Base-by-base conservation (phyloP, 305 asterid genomes). In the Ruellia speciosa region DNA sequence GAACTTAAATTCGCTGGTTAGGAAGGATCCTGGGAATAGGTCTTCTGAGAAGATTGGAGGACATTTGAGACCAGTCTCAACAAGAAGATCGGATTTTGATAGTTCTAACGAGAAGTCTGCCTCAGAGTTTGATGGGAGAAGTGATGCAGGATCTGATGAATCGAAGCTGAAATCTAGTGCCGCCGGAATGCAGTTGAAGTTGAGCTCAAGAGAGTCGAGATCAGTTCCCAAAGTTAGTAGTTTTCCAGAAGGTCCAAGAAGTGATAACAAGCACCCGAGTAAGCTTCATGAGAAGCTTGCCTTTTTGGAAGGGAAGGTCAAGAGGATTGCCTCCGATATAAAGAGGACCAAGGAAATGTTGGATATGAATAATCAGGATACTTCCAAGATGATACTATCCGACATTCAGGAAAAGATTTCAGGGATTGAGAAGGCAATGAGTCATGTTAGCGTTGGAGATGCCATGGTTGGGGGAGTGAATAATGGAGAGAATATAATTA, bases 241-340 rank as follows among this genome's bases (percentile, higher is more conserved):
- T 47, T 5, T 47, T 47, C 52, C 64, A 47, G 52, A 47, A 47
- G 52, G 18, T 47, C 10, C 14, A 7, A 69, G 58, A 64, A 62
- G 64, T 63, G 62, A 47, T 18, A 76, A 66, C 54, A 82, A 83
- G 75, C 9, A 37, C 66, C 87, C 87, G 0, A 88, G 94, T 70
- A 84, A 82, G 77, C 84, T 92, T 51, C 95, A 86, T 1, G 98
- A 88, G 52, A 92, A 92, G 68, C 94, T 92, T 68, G 96, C 96
- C 0, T 86, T 80, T 67, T 66, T 92, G 75, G 98, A 92, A 77
- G 96, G 96, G 24, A 92, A 92, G 60, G 98, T 92, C 62, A 85
- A 82, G 75, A 83, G 93, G 77, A 92, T 92, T 67, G 93, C 98
- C 6, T 68, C 87, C 0, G 98, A 92, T 66, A 85, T 92, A 53